These are phyloP conservation scores for Trichoderma reesei DNA, from an alignment of 495 filamentous ascomycete species.

Conservation along the genomic window DNA sequence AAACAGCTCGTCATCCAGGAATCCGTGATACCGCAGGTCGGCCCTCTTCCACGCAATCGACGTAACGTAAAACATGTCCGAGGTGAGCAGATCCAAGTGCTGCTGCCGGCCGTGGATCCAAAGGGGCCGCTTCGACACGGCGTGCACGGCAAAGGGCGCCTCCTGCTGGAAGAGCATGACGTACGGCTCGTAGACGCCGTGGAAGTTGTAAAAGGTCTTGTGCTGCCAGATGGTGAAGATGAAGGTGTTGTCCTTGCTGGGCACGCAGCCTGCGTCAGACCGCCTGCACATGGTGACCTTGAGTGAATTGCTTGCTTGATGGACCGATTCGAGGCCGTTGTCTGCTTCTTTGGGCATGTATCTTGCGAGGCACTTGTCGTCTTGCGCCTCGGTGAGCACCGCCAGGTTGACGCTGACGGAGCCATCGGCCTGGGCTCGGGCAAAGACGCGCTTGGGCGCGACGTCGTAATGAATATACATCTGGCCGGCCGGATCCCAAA, in stretches of 20 bases:
- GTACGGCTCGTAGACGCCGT: constrained; percentile 45
- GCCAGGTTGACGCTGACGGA: constrained; percentile 33
- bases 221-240: constrained; percentile 43
- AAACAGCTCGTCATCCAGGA: constrained; percentile 40
- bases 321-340: constrained; percentile 31
- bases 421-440: constrained; percentile 30
- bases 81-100: constrained; percentile 20
- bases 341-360: constrained; percentile 30
- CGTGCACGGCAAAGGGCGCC: constrained; percentile 39
- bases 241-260: constrained; percentile 35
- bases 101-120: constrained; percentile 40
- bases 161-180: constrained; percentile 36
- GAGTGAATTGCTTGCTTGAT: constrained; percentile 48
- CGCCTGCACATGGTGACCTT: constrained; percentile 41
- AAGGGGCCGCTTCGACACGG: constrained; percentile 37
- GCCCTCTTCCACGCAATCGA: constrained; percentile 41
- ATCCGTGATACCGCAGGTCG: constrained; percentile 38
- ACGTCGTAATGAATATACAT: constrained; percentile 43
- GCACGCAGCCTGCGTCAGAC: constrained; percentile 31
- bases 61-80: constrained; percentile 41
- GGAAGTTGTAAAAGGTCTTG: constrained; percentile 36
- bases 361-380: constrained; percentile 31
- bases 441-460: constrained; percentile 35
- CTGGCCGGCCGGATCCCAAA: constrained; percentile 38
- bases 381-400: constrained; percentile 16